Conservation (phyloP, 148 eudicot species). For the Silene uniflora region DNA sequence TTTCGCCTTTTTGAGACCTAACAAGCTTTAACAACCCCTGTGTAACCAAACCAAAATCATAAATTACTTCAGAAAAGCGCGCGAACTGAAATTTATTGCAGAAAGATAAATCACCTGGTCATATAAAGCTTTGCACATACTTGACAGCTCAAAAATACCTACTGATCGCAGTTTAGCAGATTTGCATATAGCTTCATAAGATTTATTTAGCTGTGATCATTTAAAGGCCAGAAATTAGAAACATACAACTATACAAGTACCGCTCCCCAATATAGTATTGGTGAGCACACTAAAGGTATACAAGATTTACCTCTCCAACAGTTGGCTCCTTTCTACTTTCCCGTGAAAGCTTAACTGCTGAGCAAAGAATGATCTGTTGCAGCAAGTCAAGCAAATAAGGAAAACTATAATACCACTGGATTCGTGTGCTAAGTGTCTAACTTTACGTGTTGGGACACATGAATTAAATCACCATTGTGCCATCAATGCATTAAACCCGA, state of each 20-base stretch:
- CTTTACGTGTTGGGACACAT: not conserved
- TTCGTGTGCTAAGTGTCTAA: not conserved
- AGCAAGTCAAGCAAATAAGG: not conserved
- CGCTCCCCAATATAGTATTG: not conserved
- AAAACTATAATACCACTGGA: not conserved
- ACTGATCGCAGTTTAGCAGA: slow-evolving; percentile 56
- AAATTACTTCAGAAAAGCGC: not conserved
- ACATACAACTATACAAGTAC: not conserved
- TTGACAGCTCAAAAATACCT: slow-evolving; percentile 71
- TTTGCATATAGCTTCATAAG: slow-evolving; percentile 72
- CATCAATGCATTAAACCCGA: no score
- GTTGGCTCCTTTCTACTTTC: slow-evolving; percentile 67
- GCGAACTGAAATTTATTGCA: not conserved
- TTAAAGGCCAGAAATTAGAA: slow-evolving; percentile 10
- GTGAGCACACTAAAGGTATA: not conserved
- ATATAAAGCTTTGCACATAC: slow-evolving; percentile 78
- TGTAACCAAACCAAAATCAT: slow-evolving; percentile 17
- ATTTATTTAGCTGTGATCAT: slow-evolving; percentile 60
- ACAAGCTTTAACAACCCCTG: slow-evolving; percentile 83
- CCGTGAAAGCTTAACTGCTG: slow-evolving; percentile 78
- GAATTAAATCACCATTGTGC: not conserved
- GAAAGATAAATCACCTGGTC: slow-evolving; percentile 60
- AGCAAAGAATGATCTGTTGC: slow-evolving; percentile 76
- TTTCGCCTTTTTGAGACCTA: slow-evolving; percentile 61
- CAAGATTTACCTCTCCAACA: slow-evolving; percentile 62